Percentiles rank a stretch among this genome's conserved stretches.
Evolutionary conservation across 2,329 filamentous ascomycete genomes (phyloP).

Genomic region (Penicillium janthinellum): DNA sequence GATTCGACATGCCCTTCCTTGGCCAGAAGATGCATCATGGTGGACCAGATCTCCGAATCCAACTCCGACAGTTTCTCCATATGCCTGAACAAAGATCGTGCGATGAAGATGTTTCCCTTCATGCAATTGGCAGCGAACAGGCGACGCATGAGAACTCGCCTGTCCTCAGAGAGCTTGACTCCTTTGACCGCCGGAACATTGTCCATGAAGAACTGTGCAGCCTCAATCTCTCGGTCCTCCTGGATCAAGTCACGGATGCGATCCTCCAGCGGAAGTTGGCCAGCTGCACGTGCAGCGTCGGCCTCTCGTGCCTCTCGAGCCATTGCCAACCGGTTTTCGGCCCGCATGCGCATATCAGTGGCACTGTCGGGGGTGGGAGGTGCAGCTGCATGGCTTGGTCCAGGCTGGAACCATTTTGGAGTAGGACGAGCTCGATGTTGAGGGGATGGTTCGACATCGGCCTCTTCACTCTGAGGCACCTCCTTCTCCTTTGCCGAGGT

Average conservation of each 20-base stretch:
- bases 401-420: background rate
- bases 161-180: constrained; percentile 28
- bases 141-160: constrained; percentile 33
- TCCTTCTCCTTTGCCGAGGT: constrained; percentile 3
- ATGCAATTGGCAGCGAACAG: constrained; percentile 42
- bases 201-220: constrained; percentile 40
- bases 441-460: background rate
- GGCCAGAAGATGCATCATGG: constrained; percentile 39
- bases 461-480: constrained; percentile 1
- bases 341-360: background rate
- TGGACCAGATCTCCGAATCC: constrained; percentile 39
- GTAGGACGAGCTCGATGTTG: background rate
- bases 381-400: background rate
- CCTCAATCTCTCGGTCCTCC: constrained; percentile 35
- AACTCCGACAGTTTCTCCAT: constrained; percentile 37
- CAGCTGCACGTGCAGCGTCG: constrained; percentile 7
- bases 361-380: background rate
- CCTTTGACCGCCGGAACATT: constrained; percentile 21
- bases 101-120: constrained; percentile 41
- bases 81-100: constrained; percentile 40
- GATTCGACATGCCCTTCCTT: constrained; percentile 42
- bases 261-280: constrained; percentile 18
- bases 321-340: constrained; percentile 13
- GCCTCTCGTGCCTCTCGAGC: constrained; percentile 12
- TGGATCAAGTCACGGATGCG: constrained; percentile 31